Evolutionary conservation across 2,329 filamentous ascomycete genomes (phyloP).

Genomic region (Coniella lustricola): DNA sequence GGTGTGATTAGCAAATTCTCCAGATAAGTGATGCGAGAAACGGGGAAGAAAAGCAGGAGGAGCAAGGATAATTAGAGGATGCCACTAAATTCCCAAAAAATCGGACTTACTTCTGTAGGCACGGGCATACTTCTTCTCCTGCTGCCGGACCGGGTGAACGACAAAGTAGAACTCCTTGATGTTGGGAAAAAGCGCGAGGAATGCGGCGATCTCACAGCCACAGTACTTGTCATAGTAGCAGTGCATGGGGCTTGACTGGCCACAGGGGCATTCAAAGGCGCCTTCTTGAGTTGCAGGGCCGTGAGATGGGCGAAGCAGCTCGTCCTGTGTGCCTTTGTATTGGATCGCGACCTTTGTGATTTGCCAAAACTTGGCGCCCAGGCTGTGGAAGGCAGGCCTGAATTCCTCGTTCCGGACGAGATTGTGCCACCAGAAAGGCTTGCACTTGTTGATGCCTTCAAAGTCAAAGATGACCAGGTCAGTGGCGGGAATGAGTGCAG

Average conservation of each 20-base stretch:
- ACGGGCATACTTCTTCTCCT: background rate
- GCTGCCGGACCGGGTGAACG: constrained; percentile 8
- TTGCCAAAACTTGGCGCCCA: background rate
- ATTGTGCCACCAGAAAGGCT: constrained; percentile 8
- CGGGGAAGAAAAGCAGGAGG: too few relatives aligned
- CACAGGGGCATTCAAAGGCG: constrained; percentile 11
- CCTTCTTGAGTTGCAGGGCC: background rate
- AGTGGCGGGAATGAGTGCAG: constrained; percentile 4
- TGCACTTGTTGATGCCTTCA: background rate
- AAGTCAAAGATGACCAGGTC: constrained; percentile 21
- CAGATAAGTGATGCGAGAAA: too few relatives aligned
- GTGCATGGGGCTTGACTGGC: background rate
- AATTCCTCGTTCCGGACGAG: background rate
- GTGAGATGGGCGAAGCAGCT: too few relatives aligned
- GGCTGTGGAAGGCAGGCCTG: background rate
- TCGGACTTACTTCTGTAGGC: constrained; percentile 1
- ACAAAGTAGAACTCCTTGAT: constrained; percentile 26
- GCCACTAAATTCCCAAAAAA: too few relatives aligned
- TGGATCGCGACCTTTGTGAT: constrained; percentile 11
- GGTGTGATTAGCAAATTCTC: background rate
- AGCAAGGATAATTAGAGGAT: background rate
- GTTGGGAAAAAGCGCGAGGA: constrained; percentile 22
- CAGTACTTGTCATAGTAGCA: constrained; percentile 14
- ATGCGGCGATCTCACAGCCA: constrained; percentile 16
- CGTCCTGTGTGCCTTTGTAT: constrained; percentile 1